Conservation (phyloP, 2,329 filamentous ascomycete genomes). For the Seiridium cupressi region DNA sequence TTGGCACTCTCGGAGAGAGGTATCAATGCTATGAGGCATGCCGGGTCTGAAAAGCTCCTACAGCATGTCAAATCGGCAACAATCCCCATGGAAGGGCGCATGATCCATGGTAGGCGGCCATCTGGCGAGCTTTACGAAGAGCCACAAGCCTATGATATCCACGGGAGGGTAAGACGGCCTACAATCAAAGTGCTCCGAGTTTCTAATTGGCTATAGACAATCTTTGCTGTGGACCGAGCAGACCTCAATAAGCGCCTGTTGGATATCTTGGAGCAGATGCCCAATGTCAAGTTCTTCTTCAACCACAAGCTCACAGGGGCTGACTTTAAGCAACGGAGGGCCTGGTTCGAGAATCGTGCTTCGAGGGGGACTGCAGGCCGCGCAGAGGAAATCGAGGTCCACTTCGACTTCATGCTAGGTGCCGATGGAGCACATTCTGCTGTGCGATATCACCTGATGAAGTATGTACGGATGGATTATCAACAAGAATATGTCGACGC, state of each 20-base stretch:
- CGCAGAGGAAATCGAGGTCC: conserved; percentile 72
- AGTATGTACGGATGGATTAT: conserved; percentile 86
- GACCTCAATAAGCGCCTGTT: conserved; percentile 81
- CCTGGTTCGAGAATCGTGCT: conserved; percentile 76
- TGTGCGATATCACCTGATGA: conserved; percentile 92
- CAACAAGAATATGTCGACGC: conserved; percentile 94
- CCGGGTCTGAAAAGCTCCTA: conserved; percentile 65
- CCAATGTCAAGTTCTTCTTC: conserved; percentile 91
- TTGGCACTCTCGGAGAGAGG: conserved; percentile 90
- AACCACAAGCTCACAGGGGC: conserved; percentile 90
- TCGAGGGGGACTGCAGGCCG: conserved; percentile 37
- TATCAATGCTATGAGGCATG: conserved; percentile 79
- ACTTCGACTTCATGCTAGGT: conserved; percentile 91
- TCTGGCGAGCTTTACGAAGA: conserved; percentile 70
- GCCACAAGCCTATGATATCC: conserved; percentile 86
- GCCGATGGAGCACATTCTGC: conserved; percentile 94
- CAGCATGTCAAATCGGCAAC: conserved; percentile 73
- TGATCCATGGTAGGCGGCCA: conserved; percentile 78
- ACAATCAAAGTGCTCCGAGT: neutral
- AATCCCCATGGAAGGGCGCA: conserved; percentile 91
- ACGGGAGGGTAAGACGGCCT: conserved; percentile 66
- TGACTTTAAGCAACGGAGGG: conserved; percentile 74
- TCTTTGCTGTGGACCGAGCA: conserved; percentile 82
- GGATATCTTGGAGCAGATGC: conserved; percentile 76
- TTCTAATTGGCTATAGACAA: conserved; percentile 52